A percentile compares a stretch with the other conserved stretches of the same genome.
phyloP scores from a whole-genome alignment of 208 protist species.

The Endotrypanum monterogeii region DNA sequence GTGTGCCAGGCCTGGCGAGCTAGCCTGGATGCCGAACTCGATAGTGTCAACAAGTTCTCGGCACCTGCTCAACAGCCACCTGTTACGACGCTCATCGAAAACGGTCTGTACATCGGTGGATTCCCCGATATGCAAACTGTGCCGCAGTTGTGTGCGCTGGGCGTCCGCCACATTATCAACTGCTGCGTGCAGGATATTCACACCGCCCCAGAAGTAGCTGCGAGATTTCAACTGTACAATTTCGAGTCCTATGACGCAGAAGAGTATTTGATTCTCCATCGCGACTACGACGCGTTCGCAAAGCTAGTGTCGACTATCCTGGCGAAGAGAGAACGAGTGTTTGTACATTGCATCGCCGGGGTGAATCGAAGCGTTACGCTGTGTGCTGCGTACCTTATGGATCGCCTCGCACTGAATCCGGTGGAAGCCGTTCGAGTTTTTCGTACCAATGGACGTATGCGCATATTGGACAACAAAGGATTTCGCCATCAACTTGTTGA shows the following conservation, averaged over 20 bases:
- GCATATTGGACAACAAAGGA: conserved; percentile 74
- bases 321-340: conserved; percentile 57
- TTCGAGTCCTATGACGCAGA: conserved; percentile 49
- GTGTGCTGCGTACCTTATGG: conserved; percentile 83
- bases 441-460: conserved; percentile 49
- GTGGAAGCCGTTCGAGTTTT: conserved; percentile 63
- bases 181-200: conserved; percentile 69
- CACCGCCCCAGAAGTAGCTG: conserved; percentile 29
- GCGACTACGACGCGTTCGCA: conserved; percentile 75
- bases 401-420: conserved; percentile 47
- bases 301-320: conserved; percentile 43
- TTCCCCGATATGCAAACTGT: conserved; percentile 69
- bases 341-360: conserved; percentile 88
- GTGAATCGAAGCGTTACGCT: conserved; percentile 87
- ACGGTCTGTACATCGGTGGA: conserved; percentile 77
- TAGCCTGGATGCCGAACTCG: conserved; percentile 62
- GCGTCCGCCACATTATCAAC: conserved; percentile 76
- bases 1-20: conserved; percentile 46
- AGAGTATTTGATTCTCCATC: conserved; percentile 85
- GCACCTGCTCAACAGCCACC: conserved; percentile 35
- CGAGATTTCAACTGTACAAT: conserved; percentile 51
- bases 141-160: conserved; percentile 44
- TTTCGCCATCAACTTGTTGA: conserved; percentile 89
- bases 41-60: conserved; percentile 27
- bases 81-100: conserved; percentile 53